A percentile compares a stretch with the other conserved stretches of the same genome.
Conservation (phyloP, 2,329 filamentous ascomycete species). For the Epicoccum nigrum region DNA sequence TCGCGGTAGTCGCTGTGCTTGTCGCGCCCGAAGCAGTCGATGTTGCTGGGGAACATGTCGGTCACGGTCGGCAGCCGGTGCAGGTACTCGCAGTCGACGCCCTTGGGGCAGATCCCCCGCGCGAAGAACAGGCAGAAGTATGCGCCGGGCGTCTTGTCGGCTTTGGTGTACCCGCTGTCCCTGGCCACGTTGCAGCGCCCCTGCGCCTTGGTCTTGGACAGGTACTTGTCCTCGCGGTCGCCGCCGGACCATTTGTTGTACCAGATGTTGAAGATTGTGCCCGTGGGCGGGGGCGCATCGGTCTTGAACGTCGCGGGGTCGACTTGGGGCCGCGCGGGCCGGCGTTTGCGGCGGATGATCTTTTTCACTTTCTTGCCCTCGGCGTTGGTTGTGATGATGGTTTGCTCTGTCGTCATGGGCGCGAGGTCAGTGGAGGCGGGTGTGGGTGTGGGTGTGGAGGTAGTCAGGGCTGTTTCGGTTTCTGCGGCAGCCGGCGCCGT, state of each 20-base stretch:
- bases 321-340: conserved; percentile 88
- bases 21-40: conserved; percentile 94
- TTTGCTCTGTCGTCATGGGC: conserved; percentile 35
- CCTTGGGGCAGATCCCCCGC: conserved; percentile 80
- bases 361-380: conserved; percentile 78
- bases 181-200: conserved; percentile 85
- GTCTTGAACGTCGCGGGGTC: conserved; percentile 82
- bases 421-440: conserved; percentile 32
- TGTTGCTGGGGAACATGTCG: conserved; percentile 90
- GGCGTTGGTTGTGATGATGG: conserved; percentile 46
- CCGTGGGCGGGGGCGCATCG: conserved; percentile 88
- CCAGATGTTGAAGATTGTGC: conserved; percentile 97
- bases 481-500: conserved; percentile 20
- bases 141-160: conserved; percentile 63
- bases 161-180: conserved; percentile 61
- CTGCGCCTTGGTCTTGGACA: conserved; percentile 80
- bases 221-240: conserved; percentile 89
- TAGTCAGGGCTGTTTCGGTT: conserved; percentile 17
- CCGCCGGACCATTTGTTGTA: conserved; percentile 99
- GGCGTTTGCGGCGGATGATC: conserved; percentile 87
- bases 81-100: conserved; percentile 91
- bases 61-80: conserved; percentile 86
- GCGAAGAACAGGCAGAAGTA: conserved; percentile 96
- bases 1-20: conserved; percentile 93
- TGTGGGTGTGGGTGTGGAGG: conserved; percentile 35